phyloP scores from a whole-genome alignment of 1,284 basidiomycete species.

The Puccinia brachypodii region DNA sequence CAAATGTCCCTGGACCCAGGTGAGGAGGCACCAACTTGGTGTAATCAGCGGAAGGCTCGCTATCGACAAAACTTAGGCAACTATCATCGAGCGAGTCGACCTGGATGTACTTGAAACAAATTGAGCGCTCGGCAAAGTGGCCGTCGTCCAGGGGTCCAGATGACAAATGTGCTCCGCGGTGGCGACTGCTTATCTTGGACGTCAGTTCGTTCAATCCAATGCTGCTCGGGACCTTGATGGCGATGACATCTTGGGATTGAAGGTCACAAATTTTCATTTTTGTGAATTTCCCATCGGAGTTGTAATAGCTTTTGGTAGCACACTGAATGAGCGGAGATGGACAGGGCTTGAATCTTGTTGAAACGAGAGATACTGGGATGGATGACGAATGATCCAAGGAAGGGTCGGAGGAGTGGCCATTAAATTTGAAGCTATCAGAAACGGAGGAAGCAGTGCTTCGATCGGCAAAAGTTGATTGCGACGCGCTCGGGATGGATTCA shows the following conservation, averaged over 20 bases:
- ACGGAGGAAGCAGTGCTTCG: neutral
- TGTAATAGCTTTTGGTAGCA: neutral
- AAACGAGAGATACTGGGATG: neutral
- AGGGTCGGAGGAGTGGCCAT: neutral
- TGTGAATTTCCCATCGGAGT: conserved; percentile 12
- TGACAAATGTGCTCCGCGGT: neutral
- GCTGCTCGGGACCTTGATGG: conserved; percentile 1
- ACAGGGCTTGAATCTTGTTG: neutral
- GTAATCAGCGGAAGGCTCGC: neutral
- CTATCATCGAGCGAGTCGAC: neutral
- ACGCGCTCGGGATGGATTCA: neutral
- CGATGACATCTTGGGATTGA: neutral
- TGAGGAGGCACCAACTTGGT: neutral
- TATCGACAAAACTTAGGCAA: conserved; percentile 2
- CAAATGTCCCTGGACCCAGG: conserved; percentile 15
- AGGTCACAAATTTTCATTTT: conserved; percentile 21
- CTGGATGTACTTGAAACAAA: neutral
- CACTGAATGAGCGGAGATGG: neutral
- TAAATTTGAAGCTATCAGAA: neutral
- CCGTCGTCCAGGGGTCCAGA: neutral
- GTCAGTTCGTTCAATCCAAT: neutral
- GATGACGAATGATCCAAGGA: neutral
- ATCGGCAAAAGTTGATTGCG: neutral
- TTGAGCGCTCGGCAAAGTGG: neutral
- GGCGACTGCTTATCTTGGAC: neutral